Base-by-base conservation (phyloP, 805 yeast species). In the Priceomyces haplophilus region DNA sequence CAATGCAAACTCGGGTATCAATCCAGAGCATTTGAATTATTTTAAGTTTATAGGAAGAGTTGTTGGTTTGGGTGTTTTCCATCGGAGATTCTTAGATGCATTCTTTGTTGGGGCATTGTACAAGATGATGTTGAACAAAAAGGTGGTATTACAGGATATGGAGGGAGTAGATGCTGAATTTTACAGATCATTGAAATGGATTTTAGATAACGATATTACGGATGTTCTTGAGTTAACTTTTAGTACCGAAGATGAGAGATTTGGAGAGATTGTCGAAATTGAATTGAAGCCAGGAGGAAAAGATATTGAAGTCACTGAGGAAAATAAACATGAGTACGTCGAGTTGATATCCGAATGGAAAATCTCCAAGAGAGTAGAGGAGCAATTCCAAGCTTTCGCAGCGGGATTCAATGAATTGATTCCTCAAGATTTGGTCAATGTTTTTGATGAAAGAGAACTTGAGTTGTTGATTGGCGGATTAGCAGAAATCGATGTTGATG, bases 151-250 rank as follows among this genome's bases (percentile, higher is more conserved):
- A 53, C 96, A 88, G 65, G 99, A 93, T 68, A 85, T 93, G 95
- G 99, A 93, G 67, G 96, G 97, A 67, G 97, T 95, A 47, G 99
- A 93, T 67, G 91, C 96, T 18, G 98, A 93, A 61, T 89, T 91
- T 69, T 88, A 88, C 71, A 82, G 93, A 59, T 91, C 96, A 18
- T 74, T 93, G 66, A 87, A 88, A 58, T 93, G 99, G 99, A 88
- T 89, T 64, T 72, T 89, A 48, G 97, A 93, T 57, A 91, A 93
- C 62, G 96, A 89, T 62, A 91, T 93, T 57, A 85, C 93, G 24
- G 75, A 55, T 43, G 73, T 91, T 25, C 73, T 93, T 48, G 97
- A 88, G 54, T 76, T 88, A 59, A 88, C 98, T 0, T 93, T 93
- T 69, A 80, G 89, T 55, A 84, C 83, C 1, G 88, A 82, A 59